Conservation (phyloP, 495 filamentous ascomycete genomes). For the Trichoderma virens region DNA sequence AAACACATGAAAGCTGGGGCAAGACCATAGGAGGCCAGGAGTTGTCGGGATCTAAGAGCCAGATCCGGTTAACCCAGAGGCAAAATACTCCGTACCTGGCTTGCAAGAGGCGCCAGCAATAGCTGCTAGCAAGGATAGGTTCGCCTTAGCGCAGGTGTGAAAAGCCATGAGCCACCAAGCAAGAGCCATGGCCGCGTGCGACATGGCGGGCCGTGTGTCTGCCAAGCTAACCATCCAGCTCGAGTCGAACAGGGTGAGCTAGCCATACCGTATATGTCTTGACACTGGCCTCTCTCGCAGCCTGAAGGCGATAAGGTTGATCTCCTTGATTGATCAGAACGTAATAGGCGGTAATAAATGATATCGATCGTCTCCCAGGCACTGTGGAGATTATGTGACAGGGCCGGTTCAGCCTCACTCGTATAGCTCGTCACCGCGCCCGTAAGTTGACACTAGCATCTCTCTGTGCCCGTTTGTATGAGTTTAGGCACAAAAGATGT, state of each 20-base stretch:
- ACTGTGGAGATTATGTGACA: neutral
- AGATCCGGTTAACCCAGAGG: neutral
- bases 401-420: conserved; percentile 2
- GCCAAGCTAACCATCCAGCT: neutral
- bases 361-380: neutral
- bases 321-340: neutral
- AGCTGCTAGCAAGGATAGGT: neutral
- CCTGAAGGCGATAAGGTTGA: neutral
- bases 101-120: neutral
- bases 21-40: neutral
- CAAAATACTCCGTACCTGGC: neutral
- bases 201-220: neutral
- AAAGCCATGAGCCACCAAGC: neutral
- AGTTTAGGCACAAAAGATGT: too few species aligned
- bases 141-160: conserved; percentile 2
- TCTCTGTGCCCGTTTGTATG: too few species aligned
- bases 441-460: too few species aligned
- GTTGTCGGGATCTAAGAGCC: neutral
- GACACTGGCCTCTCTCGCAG: neutral
- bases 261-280: neutral
- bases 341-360: neutral
- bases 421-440: neutral
- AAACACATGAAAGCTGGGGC: neutral
- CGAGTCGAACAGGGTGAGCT: neutral
- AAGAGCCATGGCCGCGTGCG: neutral